Conservation (phyloP, 257 asterid species). For the Apocynum venetum region DNA sequence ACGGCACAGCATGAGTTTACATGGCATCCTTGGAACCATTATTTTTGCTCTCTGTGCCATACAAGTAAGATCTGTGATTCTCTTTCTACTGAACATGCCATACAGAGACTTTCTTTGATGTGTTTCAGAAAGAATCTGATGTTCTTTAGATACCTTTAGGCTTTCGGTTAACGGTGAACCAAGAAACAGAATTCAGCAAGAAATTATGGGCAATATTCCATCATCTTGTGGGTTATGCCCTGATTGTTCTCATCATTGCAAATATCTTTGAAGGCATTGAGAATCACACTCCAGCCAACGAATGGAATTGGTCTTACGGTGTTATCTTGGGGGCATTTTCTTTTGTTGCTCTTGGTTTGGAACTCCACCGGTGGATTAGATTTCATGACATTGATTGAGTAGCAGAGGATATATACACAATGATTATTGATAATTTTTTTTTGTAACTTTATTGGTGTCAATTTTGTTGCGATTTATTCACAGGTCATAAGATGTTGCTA, state of each 20-base stretch:
- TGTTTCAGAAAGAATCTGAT: not conserved
- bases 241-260: conserved; percentile 28
- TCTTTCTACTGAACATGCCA: not conserved
- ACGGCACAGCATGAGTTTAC: conserved; percentile 25
- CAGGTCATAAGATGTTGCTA: too few species aligned
- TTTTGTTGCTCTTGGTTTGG: conserved; percentile 21
- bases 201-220: conserved; percentile 39
- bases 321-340: conserved; percentile 31
- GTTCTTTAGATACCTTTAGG: conserved; percentile 33
- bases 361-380: conserved; percentile 14
- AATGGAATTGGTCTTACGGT: conserved; percentile 38
- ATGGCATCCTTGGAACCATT: conserved; percentile 45
- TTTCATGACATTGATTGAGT: not conserved
- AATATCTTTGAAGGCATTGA: conserved; percentile 43
- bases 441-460: not conserved
- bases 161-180: conserved; percentile 27
- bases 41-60: conserved; percentile 28
- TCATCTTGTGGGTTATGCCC: conserved; percentile 31
- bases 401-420: not conserved
- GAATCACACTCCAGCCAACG: conserved; percentile 13
- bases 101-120: not conserved
- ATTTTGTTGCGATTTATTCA: not conserved
- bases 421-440: not conserved
- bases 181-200: conserved; percentile 15
- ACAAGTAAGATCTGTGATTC: conserved; percentile 25